phyloP scores from a whole-genome alignment of 1,284 basidiomycete species.

The Ceratobasidium theobromae region DNA sequence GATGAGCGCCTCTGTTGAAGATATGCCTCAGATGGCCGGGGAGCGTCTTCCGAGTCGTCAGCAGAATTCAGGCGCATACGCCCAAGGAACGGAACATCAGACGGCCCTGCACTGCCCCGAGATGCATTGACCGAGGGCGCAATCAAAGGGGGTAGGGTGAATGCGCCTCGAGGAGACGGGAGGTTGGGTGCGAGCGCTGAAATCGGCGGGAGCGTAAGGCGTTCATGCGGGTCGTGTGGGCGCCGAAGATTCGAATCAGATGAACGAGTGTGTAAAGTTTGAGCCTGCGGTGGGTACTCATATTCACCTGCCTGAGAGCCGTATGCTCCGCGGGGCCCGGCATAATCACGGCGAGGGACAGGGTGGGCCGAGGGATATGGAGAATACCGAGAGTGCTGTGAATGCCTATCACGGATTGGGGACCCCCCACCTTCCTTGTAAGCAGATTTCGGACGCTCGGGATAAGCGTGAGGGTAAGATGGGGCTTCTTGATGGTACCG shows the following conservation, averaged over 20 bases:
- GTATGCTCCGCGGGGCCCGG: not conserved
- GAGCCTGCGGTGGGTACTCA: not conserved
- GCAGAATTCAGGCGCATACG: constrained; percentile 29
- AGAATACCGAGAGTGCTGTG: constrained; percentile 23
- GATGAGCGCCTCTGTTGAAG: constrained; percentile 27
- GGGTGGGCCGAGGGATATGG: constrained; percentile 20
- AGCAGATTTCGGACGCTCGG: constrained; percentile 13
- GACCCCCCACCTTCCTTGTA: constrained; percentile 21
- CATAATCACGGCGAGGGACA: constrained; percentile 18
- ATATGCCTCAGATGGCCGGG: constrained; percentile 25
- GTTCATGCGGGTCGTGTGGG: constrained; percentile 23
- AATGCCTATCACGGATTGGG: constrained; percentile 21
- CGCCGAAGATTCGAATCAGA: constrained; percentile 26
- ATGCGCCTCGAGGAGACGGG: constrained; percentile 29
- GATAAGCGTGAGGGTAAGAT: constrained; percentile 3
- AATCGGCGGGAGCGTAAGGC: constrained; percentile 29
- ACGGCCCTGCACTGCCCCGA: not conserved
- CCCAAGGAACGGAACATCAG: constrained; percentile 12
- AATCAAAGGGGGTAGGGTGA: constrained; percentile 24
- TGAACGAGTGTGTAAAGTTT: constrained; percentile 11
- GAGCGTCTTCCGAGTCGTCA: constrained; percentile 17
- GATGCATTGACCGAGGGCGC: not conserved
- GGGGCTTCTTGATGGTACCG: constrained; percentile 27
- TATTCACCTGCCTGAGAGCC: constrained; percentile 11
- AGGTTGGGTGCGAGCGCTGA: constrained; percentile 29